phyloP scores from a whole-genome alignment of 2,329 filamentous ascomycete genomes.

The Zymoseptoria ardabiliae region DNA sequence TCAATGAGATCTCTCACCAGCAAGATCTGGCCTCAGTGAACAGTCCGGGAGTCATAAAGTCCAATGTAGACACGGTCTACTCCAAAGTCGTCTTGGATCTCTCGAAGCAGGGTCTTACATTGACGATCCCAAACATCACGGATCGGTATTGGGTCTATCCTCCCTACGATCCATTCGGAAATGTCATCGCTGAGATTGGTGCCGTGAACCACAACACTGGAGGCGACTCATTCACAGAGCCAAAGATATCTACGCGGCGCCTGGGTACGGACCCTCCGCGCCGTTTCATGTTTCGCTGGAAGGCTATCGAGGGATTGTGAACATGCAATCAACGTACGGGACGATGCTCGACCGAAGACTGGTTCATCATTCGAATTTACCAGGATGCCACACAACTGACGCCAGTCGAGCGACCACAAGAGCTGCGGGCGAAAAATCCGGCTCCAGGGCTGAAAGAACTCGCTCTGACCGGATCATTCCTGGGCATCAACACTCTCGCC shows the following conservation, averaged over 20 bases:
- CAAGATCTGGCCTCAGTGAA: background rate
- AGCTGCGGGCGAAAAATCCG: background rate
- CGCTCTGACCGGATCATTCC: constrained; percentile 4
- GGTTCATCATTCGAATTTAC: constrained; percentile 1
- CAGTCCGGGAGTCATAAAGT: background rate
- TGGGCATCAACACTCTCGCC: constrained; percentile 2
- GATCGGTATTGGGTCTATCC: constrained; percentile 1
- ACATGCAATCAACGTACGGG: constrained; percentile 8
- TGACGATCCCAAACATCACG: constrained; percentile 3
- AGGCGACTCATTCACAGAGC: constrained; percentile 6
- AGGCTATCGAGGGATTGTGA: background rate
- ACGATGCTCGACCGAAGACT: constrained; percentile 5
- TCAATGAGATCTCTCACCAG: too few relatives aligned
- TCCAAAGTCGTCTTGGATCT: constrained; percentile 7
- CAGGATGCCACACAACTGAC: constrained; percentile 7
- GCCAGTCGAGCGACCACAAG: background rate
- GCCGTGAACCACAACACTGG: constrained; percentile 3
- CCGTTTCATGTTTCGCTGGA: background rate
- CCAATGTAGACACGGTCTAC: constrained; percentile 11
- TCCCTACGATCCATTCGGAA: constrained; percentile 13
- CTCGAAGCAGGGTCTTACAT: constrained; percentile 1
- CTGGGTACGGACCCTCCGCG: background rate
- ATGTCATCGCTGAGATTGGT: constrained; percentile 15
- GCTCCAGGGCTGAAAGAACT: constrained; percentile 2
- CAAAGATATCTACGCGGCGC: constrained; percentile 4